phyloP scores from a whole-genome alignment of 1,139 yeast genomes.

The Lizanozyma gosingica region DNA sequence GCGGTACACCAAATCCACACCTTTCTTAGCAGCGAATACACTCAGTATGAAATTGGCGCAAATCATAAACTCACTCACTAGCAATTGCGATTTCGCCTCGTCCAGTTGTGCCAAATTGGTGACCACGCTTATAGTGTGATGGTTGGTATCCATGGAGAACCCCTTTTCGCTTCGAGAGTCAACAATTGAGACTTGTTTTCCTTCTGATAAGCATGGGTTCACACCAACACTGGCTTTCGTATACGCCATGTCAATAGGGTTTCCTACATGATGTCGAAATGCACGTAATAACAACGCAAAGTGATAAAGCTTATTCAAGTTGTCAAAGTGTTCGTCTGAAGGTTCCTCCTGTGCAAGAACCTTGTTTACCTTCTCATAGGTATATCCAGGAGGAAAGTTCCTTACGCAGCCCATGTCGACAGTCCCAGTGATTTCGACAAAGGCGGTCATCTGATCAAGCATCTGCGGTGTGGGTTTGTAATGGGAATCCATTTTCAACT shows the following conservation, averaged over 20 bases:
- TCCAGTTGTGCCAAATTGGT: background rate
- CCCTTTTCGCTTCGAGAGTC: constrained; percentile 11
- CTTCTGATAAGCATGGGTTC: constrained; percentile 4
- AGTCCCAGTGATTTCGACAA: constrained; percentile 4
- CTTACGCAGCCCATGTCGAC: constrained; percentile 9
- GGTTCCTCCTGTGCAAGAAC: constrained; percentile 12
- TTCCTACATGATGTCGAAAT: background rate
- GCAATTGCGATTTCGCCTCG: constrained; percentile 32
- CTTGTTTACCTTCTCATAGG: constrained; percentile 27
- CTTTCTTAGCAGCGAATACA: constrained; percentile 30
- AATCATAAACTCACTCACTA: constrained; percentile 82
- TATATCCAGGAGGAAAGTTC: constrained; percentile 28
- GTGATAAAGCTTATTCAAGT: constrained; percentile 21
- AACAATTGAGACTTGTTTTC: constrained; percentile 1
- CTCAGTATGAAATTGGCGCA: constrained; percentile 63
- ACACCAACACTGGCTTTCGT: constrained; percentile 12
- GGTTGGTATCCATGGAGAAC: background rate
- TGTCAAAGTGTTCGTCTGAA: constrained; percentile 13
- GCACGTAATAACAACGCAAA: constrained; percentile 15
- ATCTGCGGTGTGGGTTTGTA: constrained; percentile 37
- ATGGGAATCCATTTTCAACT: constrained; percentile 26
- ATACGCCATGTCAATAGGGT: constrained; percentile 7
- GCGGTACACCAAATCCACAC: constrained; percentile 51
- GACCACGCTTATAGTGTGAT: background rate
- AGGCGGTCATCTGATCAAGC: constrained; percentile 31